Base-by-base conservation (phyloP, 495 filamentous ascomycete species). In the Aspergillus olivimuriae region DNA sequence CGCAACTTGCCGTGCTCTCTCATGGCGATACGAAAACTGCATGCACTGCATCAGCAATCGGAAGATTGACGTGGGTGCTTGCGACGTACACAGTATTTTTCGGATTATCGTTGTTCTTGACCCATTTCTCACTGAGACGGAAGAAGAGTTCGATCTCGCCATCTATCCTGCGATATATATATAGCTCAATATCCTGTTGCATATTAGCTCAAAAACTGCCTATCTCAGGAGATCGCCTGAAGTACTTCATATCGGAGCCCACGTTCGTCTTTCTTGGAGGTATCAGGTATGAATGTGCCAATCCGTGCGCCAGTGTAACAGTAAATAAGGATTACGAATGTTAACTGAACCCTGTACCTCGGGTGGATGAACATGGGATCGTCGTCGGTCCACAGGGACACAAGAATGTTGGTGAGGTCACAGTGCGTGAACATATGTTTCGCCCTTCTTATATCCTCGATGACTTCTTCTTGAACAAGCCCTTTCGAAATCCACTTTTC, bases 231-330 rank as follows among this genome's bases (percentile, higher is more conserved):
- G 34, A 22, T 45, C 43, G 33, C n/a, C 4, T 15, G 20, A 45
- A 45, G 20, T 45, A 45, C 43, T 45, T 45, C n/a, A 32, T 45
- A 45, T 28, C 34, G 34, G 4, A 45, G 43, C 17, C 43, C 22
- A 45, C 34, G 34, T 17, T 45, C 22, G 22, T 45, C 43, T 45
- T 30, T 32, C 30, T 45, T 45, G 1, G 22, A 45, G 8, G 14
- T 45, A 31, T 45, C 22, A 17, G 43, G 43, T 45, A 45, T 45
- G 20, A 38, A 45, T 26, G 22, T 45, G 43, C 43, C 34, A 30
- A 45, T 45, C 16, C 43, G 34, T 17, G 43, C 43, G 4, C 34
- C 34, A 3, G 33, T 17, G 22, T 45, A 39, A 17, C 34, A 45
- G 30, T 45, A 31, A 22, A 45, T 38, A 3, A 36, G 12, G n/a